Evolutionary conservation across 1,284 basidiomycete species (phyloP).

Genomic region (Naganishia sp.): DNA sequence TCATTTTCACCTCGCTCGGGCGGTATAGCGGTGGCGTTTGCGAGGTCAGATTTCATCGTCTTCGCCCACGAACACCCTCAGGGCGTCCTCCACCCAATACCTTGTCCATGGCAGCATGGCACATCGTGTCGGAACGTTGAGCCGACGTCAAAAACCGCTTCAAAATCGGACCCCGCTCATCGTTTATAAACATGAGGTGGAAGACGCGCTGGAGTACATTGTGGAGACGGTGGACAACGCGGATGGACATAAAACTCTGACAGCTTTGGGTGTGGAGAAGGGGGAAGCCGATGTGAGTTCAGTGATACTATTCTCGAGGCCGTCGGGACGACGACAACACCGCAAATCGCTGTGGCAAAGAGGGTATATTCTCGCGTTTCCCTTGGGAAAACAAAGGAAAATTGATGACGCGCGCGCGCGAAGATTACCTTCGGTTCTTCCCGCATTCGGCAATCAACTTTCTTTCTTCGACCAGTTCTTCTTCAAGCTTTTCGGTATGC

Average conservation of each 20-base stretch:
- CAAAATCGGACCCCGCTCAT: constrained; percentile 29
- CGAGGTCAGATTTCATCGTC: not conserved
- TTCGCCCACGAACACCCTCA: constrained; percentile 13
- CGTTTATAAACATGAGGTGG: constrained; percentile 30
- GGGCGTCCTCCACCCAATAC: constrained; percentile 27
- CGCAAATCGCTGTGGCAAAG: constrained; percentile 21
- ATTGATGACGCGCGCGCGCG: constrained; percentile 25
- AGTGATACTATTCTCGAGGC: constrained; percentile 25
- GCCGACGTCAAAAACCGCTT: constrained; percentile 30
- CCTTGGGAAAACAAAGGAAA: constrained; percentile 11
- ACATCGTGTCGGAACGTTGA: constrained; percentile 30
- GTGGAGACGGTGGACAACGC: constrained; percentile 30
- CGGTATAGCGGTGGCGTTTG: constrained; percentile 17
- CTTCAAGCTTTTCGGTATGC: not conserved
- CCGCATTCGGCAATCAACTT: constrained; percentile 9
- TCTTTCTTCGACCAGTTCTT: not conserved
- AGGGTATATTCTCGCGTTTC: constrained; percentile 18
- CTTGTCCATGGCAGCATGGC: constrained; percentile 30
- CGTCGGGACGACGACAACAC: constrained; percentile 25
- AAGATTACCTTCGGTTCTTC: constrained; percentile 10
- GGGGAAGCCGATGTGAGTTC: constrained; percentile 52
- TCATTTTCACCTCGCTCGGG: constrained; percentile 10
- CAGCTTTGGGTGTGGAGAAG: constrained; percentile 50
- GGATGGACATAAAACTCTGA: constrained; percentile 27
- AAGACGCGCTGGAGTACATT: constrained; percentile 32